Evolutionary conservation across 768 basidiomycete genomes (phyloP).

Genomic region (Russula vinacea): DNA sequence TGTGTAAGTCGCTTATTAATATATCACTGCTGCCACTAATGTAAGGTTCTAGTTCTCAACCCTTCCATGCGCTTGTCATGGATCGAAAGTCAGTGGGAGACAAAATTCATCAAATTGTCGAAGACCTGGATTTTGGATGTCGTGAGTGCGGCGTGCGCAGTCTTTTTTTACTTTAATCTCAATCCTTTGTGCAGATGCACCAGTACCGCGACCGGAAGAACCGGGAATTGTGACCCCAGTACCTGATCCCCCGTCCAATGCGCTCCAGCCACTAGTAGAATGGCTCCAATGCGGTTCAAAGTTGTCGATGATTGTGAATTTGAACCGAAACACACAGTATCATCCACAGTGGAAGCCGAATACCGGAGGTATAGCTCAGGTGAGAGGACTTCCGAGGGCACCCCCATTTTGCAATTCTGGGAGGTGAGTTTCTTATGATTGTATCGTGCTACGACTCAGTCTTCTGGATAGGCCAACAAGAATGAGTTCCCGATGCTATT

Average conservation of each 20-base stretch:
- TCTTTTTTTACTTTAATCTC: neutral
- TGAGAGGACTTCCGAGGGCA: neutral
- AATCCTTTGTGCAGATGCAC: neutral
- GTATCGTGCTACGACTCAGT: too few species aligned
- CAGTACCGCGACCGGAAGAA: too few species aligned
- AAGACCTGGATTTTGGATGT: neutral
- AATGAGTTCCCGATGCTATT: neutral
- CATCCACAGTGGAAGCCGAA: neutral
- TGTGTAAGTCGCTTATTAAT: conserved; percentile 4
- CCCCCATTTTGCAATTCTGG: neutral
- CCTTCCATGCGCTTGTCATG: neutral
- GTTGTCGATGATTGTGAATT: neutral
- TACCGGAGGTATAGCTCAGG: neutral
- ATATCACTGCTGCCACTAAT: too few species aligned
- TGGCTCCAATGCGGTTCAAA: neutral
- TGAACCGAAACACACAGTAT: neutral
- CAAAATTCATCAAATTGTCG: neutral
- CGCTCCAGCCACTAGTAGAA: too few species aligned
- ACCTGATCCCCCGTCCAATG: too few species aligned
- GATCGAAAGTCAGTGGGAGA: neutral
- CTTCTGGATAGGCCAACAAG: too few species aligned
- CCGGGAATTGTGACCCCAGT: too few species aligned
- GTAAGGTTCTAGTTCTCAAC: neutral
- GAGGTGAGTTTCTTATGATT: neutral
- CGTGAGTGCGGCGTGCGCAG: neutral